phyloP scores from a whole-genome alignment of 306 rosid genomes.

The Quercus glauca region DNA sequence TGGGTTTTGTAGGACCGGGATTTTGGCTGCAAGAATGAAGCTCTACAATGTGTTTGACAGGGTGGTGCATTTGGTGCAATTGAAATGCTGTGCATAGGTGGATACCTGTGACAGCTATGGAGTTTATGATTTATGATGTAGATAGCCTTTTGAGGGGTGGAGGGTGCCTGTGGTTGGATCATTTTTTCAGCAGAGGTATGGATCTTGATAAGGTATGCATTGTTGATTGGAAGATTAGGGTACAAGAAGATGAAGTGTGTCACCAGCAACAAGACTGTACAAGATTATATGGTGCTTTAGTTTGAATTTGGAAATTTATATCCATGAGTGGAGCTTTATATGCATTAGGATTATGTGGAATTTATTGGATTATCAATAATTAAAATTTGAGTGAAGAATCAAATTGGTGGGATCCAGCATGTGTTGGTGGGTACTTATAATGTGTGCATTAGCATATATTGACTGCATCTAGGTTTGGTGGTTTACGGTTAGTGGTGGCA shows the following conservation, averaged over 20 bases:
- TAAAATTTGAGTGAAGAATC: too few relatives aligned
- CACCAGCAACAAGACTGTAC: slow-evolving; percentile 49
- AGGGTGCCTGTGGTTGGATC: slow-evolving; percentile 88
- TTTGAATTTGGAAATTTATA: not conserved
- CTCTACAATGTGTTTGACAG: slow-evolving; percentile 72
- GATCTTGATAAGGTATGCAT: slow-evolving; percentile 75
- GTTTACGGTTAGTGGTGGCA: too few relatives aligned
- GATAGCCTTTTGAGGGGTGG: slow-evolving; percentile 85
- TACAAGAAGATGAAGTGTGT: slow-evolving; percentile 95
- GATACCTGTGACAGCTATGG: slow-evolving; percentile 75
- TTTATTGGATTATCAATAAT: not conserved
- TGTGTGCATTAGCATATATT: not conserved
- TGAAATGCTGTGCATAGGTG: slow-evolving; percentile 88
- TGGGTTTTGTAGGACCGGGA: slow-evolving; percentile 38
- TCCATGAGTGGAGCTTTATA: not conserved
- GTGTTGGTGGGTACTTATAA: not conserved
- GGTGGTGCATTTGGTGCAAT: slow-evolving; percentile 71
- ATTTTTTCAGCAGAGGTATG: slow-evolving; percentile 67
- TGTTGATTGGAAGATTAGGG: slow-evolving; percentile 76
- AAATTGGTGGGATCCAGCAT: too few relatives aligned
- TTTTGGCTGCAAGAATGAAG: slow-evolving; percentile 87
- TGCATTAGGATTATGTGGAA: not conserved
- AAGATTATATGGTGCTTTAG: not conserved
- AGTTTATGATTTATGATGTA: slow-evolving; percentile 70
- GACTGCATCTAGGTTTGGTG: too few relatives aligned